phyloP scores from a whole-genome alignment of 331 rosid genomes.

The Malus hybrid region DNA sequence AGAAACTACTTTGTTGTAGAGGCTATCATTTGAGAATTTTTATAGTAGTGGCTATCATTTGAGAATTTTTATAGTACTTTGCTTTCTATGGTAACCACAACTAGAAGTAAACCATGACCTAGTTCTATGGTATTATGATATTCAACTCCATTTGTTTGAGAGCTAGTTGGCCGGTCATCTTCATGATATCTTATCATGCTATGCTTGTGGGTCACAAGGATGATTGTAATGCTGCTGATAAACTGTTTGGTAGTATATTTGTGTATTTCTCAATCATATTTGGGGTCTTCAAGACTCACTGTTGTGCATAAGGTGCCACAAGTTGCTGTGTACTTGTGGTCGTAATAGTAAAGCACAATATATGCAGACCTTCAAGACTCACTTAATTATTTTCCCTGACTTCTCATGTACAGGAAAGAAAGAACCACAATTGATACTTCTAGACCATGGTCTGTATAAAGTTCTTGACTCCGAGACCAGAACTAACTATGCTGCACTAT shows the following conservation, averaged over 20 bases:
- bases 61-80: neutral
- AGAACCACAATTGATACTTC: slow-evolving; percentile 84
- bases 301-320: neutral
- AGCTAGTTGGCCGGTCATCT: neutral
- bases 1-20: slow-evolving; percentile 4
- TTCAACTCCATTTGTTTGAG: neutral
- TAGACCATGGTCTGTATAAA: slow-evolving; percentile 93
- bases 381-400: neutral
- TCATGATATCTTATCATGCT: neutral
- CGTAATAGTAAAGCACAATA: neutral
- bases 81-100: neutral
- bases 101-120: neutral
- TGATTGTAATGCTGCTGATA: neutral
- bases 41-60: neutral
- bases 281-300: neutral
- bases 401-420: slow-evolving; percentile 54
- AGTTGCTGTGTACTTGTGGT: neutral
- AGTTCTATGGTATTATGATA: neutral
- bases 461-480: slow-evolving; percentile 75
- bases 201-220: neutral
- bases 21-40: neutral
- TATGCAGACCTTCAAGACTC: neutral
- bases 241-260: neutral
- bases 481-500: slow-evolving; percentile 78
- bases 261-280: neutral